Base-by-base conservation (phyloP, 179 eudicot species). In the Nepenthes alata region DNA sequence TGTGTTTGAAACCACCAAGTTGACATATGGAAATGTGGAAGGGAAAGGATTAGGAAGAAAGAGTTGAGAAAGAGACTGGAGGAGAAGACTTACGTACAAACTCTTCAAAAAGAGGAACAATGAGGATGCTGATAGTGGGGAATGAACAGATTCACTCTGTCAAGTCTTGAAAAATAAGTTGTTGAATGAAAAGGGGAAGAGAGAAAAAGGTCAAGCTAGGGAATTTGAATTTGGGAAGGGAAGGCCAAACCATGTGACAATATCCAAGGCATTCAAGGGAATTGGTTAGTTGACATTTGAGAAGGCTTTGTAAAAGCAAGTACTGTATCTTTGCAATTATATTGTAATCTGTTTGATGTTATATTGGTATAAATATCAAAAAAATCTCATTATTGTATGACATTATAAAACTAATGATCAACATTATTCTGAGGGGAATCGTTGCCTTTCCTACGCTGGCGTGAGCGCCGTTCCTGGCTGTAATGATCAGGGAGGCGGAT, bases 91-190 rank as follows among this genome's bases (percentile, higher is more conserved):
- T 35, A 96, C 95, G 0, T 86, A 95, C 57, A 89, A 86, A 70
- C 70, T 93, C 2, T 93, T 89, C 14, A 95, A 93, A 61, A 95
- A 93, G 52, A 55, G 90, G 44, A 80, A 86, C 73, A 79, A 79
- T 44, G 2, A 47, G 67, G 52, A 35, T 11, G 41, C 36, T 5
- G 63, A 34, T 2, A 72, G 73, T 5, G 93, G 72, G 12, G 93
- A 91, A 49, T 83, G 85, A 16, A 89, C 89, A 95, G 98, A 91
- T 76, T 67, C 74, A 58, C 71, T 91, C 12, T 91, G 98, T 96
- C 96, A 91, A 72, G 68, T 80, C 2, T 66, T 82, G 34, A 95
- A 89, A 72, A 66, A 67, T 37, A 87, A 83, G 68, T 61, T 7
- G 7, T 39, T 9, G 55, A 68, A 34, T 71, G 62, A 14, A 68